Evolutionary conservation across 371 early-diverging fungal species (phyloP).

Genomic region (Zopfochytrium polystomum): DNA sequence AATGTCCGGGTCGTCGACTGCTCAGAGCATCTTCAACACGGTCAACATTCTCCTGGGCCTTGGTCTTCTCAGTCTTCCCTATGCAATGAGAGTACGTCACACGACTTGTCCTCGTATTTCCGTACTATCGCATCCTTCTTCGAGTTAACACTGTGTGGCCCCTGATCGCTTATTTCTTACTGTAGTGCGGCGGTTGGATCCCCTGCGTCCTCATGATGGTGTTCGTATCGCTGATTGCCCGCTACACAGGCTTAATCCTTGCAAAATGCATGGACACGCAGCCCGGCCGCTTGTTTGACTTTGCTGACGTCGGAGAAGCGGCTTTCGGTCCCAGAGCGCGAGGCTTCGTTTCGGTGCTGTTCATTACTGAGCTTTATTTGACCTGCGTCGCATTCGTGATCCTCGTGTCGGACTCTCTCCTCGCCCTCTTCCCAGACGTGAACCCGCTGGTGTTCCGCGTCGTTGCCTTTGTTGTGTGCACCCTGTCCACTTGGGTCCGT

Average conservation of each 20-base stretch:
- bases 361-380: conserved; percentile 64
- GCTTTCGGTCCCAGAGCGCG: conserved; percentile 67
- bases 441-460: conserved; percentile 39
- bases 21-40: conserved; percentile 55
- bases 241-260: conserved; percentile 18
- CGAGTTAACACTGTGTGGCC: no score
- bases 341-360: conserved; percentile 44
- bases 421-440: conserved; percentile 43
- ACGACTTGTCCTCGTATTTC: no score
- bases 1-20: no score
- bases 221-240: conserved; percentile 54
- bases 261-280: conserved; percentile 14
- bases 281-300: conserved; percentile 27
- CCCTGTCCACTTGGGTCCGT: conserved; percentile 35
- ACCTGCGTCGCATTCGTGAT: conserved; percentile 58
- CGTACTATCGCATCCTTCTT: no score
- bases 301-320: conserved; percentile 65
- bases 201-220: conserved; percentile 52
- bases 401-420: conserved; percentile 56
- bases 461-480: conserved; percentile 22
- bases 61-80: no score
- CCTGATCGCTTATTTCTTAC: background rate
- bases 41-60: conserved; percentile 60
- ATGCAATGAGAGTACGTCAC: conserved; percentile 48
- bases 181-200: conserved; percentile 57